phyloP scores from a whole-genome alignment of 805 yeast genomes.

The Candida pseudofarinosa region DNA sequence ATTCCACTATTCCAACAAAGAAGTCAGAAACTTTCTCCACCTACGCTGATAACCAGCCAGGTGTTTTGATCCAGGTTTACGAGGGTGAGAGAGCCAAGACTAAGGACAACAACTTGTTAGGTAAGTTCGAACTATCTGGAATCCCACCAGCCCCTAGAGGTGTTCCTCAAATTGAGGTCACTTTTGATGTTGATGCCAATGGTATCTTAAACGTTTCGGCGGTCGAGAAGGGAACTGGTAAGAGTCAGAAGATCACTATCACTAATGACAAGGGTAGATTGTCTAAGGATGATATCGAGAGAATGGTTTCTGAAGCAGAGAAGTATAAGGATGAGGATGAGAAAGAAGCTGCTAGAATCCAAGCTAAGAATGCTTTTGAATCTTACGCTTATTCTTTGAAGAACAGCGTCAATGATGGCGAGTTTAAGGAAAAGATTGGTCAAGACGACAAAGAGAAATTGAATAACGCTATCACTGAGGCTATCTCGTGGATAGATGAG shows the following conservation, averaged over 20 bases:
- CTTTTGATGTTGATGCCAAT: constrained; percentile 83
- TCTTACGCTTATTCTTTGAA: constrained; percentile 81
- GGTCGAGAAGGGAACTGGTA: constrained; percentile 91
- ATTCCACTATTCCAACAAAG: constrained; percentile 93
- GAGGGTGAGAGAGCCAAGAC: constrained; percentile 97
- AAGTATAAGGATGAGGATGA: constrained; percentile 90
- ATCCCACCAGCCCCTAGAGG: constrained; percentile 93
- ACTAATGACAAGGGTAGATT: constrained; percentile 94
- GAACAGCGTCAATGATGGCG: constrained; percentile 56
- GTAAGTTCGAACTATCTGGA: constrained; percentile 81
- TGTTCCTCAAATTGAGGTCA: constrained; percentile 85
- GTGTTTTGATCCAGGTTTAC: constrained; percentile 87
- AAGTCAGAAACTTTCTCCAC: constrained; percentile 94
- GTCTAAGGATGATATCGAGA: constrained; percentile 89
- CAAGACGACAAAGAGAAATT: constrained; percentile 51
- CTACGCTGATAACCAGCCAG: constrained; percentile 94
- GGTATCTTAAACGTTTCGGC: constrained; percentile 86
- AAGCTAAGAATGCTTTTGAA: constrained; percentile 83
- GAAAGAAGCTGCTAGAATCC: constrained; percentile 76
- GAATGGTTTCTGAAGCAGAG: constrained; percentile 98
- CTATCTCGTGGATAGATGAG: constrained; percentile 37
- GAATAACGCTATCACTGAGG: constrained; percentile 38
- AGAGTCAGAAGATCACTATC: constrained; percentile 84
- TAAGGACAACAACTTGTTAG: constrained; percentile 86
- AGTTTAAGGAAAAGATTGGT: constrained; percentile 41